Percentiles rank a stretch among this genome's conserved stretches.
Conservation (phyloP, 805 yeast species). For the Monosporozyma unispora region DNA sequence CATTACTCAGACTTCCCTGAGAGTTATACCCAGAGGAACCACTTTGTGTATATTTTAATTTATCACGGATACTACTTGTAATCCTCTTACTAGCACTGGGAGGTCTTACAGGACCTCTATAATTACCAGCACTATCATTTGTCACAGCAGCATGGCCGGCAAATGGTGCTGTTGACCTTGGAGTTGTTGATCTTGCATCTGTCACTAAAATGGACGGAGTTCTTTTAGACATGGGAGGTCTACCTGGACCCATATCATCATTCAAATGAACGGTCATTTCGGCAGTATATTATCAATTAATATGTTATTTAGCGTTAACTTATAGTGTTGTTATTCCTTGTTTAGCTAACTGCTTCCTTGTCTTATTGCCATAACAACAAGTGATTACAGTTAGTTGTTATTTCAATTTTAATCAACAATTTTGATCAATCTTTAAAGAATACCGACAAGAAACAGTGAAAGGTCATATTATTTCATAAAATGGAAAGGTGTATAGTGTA, state of each 20-base stretch:
- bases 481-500: neutral
- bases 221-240: constrained; percentile 43
- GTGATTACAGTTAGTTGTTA: neutral
- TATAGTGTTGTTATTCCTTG: too few relatives aligned
- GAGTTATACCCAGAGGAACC: neutral
- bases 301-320: too few relatives aligned
- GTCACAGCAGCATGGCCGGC: constrained; percentile 46
- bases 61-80: neutral
- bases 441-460: neutral
- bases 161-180: constrained; percentile 58
- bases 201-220: constrained; percentile 93
- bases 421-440: neutral
- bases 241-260: neutral
- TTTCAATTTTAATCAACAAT: neutral
- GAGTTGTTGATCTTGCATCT: constrained; percentile 59
- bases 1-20: neutral
- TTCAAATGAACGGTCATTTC: neutral
- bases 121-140: neutral
- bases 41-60: constrained; percentile 5
- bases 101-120: neutral
- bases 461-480: neutral
- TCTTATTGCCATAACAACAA: too few relatives aligned
- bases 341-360: too few relatives aligned
- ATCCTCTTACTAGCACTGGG: neutral
- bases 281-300: too few relatives aligned